Base-by-base conservation (phyloP, 352 stramenopile genomes). In the Phytophthora sansomeana region DNA sequence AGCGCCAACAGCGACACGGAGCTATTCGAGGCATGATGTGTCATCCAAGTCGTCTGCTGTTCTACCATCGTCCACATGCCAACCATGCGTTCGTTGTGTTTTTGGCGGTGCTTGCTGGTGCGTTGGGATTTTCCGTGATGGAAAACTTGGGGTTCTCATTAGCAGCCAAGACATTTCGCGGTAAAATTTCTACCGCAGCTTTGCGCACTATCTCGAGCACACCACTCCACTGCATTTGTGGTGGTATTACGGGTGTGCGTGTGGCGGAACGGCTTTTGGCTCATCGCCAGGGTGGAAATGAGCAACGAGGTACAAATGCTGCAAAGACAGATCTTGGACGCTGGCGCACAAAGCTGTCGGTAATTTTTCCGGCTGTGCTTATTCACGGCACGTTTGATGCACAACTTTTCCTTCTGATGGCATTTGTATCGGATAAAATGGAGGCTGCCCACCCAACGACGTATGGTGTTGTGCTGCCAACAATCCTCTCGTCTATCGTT, bases 101-200 rank as follows among this genome's bases (percentile, higher is more conserved):
- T 58, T 63, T 89, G 24, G 76, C 74, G 0, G 73, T 91, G 13
- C 56, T 85, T 5, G 78, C 77, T 3, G 81, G 73, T 1, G 61
- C 83, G 10, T 53, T 92, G 10, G 83, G 83, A 6, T 90, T 93
- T 49, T 85, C 85, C 5, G 67, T 85, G 13, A 74, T 81, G 46
- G 85, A 93, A 58, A 93, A 89, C 50, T 63, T 74, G 6, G 78
- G 32, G 0, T 92, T 77, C 57, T 77, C 79, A 1, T 85, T 92
- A 21, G 39, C 65, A 4, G 49, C 54, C 5, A 44, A 63, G 10
- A 74, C 67, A 1, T 80, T 78, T 44, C 54, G 48, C 10, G 67
- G 82, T 14, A 69, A 77, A 6, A 60, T 87, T 1, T 11, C 72
- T 24, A 69, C 72, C n/a, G 81, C 81, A 5, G 26, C 78, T 33